Evolutionary conservation across 805 yeast genomes (phyloP).

Genomic region (Saturnispora bothae): DNA sequence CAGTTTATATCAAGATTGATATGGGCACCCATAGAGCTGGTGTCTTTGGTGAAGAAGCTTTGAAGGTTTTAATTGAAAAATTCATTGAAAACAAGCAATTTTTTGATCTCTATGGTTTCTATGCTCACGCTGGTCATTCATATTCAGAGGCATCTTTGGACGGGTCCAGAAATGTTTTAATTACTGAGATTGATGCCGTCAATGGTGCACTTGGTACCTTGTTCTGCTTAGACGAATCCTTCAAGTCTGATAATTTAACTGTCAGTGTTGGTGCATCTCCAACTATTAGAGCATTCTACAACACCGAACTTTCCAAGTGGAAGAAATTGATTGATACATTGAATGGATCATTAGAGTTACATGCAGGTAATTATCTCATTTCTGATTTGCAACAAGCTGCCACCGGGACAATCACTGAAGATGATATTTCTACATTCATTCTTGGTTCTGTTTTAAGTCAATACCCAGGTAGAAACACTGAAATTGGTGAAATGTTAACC

Average conservation of each 20-base stretch:
- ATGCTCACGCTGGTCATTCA: conserved; percentile 75
- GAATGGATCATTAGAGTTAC: conserved; percentile 48
- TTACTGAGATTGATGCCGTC: conserved; percentile 50
- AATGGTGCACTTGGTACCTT: conserved; percentile 40
- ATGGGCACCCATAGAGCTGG: conserved; percentile 73
- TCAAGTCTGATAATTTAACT: conserved; percentile 27
- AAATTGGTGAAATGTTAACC: conserved; percentile 51
- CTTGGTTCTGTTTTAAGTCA: conserved; percentile 48
- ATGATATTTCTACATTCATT: conserved; percentile 41
- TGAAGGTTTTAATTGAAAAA: conserved; percentile 12
- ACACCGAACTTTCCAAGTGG: conserved; percentile 12
- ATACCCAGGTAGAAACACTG: conserved; percentile 41
- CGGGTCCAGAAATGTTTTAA: conserved; percentile 37
- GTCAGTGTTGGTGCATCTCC: conserved; percentile 80
- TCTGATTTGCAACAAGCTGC: conserved; percentile 72
- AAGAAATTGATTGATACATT: conserved; percentile 12
- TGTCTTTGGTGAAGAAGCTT: conserved; percentile 9
- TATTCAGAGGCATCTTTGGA: conserved; percentile 38
- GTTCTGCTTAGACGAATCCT: conserved; percentile 25
- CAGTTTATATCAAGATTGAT: conserved; percentile 56
- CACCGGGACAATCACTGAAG: conserved; percentile 43
- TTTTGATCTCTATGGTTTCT: conserved; percentile 52
- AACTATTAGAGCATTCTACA: conserved; percentile 51
- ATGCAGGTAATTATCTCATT: conserved; percentile 72
- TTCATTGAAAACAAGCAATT: conserved; percentile 21